phyloP scores from a whole-genome alignment of 169 alveolate genomes.

The Theileria parva region DNA sequence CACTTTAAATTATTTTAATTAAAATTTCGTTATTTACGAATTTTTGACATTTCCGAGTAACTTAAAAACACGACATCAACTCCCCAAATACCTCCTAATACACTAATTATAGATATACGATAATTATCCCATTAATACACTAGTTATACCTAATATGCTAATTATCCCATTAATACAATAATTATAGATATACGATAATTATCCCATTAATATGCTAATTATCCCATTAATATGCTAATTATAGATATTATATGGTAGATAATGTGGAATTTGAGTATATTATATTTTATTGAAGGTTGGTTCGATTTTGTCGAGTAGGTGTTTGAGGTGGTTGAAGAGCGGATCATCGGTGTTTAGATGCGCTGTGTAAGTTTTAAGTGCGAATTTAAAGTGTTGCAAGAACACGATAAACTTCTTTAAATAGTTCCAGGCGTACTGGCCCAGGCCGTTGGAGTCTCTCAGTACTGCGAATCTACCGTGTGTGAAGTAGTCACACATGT shows the following conservation, averaged over 20 bases:
- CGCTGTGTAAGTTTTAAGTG: constrained; percentile 54
- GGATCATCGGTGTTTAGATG: constrained; percentile 40
- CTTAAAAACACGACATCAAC: no score
- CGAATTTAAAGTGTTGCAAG: constrained; percentile 35
- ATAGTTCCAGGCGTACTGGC: constrained; percentile 78
- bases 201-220: no score
- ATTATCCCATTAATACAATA: not conserved
- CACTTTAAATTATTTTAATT: not conserved
- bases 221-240: no score
- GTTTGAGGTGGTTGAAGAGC: constrained; percentile 30
- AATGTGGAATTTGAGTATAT: not conserved
- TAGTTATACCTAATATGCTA: not conserved
- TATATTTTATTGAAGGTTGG: constrained; percentile 44
- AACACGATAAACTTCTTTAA: constrained; percentile 64
- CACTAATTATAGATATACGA: no score
- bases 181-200: not conserved
- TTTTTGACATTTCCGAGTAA: no score
- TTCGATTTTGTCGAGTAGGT: constrained; percentile 42
- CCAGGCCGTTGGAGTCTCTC: constrained; percentile 72
- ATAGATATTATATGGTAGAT: not conserved
- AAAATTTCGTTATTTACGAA: no score
- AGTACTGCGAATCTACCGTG: constrained; percentile 69
- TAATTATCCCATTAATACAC: no score
- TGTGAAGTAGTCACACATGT: constrained; percentile 73
- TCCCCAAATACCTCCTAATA: no score